Evolutionary conservation across 805 yeast genomes (phyloP).

Genomic region (Yarrowia bubula): DNA sequence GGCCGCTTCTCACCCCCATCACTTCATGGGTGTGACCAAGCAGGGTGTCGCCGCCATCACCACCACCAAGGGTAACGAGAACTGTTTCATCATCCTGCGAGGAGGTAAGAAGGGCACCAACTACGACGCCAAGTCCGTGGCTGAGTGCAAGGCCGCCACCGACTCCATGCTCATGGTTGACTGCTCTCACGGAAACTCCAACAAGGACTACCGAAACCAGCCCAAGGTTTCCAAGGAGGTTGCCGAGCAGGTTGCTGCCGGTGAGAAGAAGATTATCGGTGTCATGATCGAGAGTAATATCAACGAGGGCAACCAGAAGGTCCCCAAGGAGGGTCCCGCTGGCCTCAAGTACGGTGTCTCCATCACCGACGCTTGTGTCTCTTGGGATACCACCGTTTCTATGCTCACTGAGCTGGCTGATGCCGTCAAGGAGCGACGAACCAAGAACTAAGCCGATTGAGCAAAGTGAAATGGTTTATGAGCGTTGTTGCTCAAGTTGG

Average conservation of each 20-base stretch:
- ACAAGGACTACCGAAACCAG: slow-evolving; percentile 91
- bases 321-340: slow-evolving; percentile 60
- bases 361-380: slow-evolving; percentile 95
- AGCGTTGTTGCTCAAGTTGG: background rate
- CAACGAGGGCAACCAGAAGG: slow-evolving; percentile 85
- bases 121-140: slow-evolving; percentile 78
- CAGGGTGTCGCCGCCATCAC: slow-evolving; percentile 96
- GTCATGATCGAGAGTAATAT: slow-evolving; percentile 94
- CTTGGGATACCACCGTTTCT: slow-evolving; percentile 81
- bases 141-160: slow-evolving; percentile 63
- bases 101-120: slow-evolving; percentile 96
- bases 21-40: slow-evolving; percentile 95
- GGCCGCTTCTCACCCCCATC: slow-evolving; percentile 90
- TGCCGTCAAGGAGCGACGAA: slow-evolving; percentile 73
- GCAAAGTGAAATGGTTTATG: background rate
- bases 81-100: slow-evolving; percentile 90
- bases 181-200: slow-evolving; percentile 97
- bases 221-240: slow-evolving; percentile 85
- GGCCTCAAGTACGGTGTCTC: slow-evolving; percentile 88
- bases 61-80: slow-evolving; percentile 91
- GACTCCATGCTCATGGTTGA: slow-evolving; percentile 78
- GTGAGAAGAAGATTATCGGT: slow-evolving; percentile 81
- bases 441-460: slow-evolving; percentile 31
- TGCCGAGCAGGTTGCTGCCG: slow-evolving; percentile 75
- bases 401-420: slow-evolving; percentile 76